Evolutionary conservation across 2,329 filamentous ascomycete species (phyloP).

Genomic region (Whalleya microplaca): DNA sequence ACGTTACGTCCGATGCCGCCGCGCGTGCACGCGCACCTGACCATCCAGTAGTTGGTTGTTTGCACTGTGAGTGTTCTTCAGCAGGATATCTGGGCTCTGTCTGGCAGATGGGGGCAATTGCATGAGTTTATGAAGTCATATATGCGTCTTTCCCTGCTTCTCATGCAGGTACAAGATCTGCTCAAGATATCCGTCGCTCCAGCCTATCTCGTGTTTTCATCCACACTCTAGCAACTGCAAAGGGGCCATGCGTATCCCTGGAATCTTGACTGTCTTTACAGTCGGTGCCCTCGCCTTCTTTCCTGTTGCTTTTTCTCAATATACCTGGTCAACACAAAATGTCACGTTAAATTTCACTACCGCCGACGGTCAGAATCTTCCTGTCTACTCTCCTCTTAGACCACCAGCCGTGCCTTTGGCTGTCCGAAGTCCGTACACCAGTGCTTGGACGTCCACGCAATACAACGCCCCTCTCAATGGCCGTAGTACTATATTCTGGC

Average conservation of each 20-base stretch:
- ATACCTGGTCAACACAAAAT: slow-evolving; percentile 6
- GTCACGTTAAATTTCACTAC: slow-evolving; percentile 9
- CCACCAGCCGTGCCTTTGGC: slow-evolving; percentile 60
- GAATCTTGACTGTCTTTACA: slow-evolving; percentile 1
- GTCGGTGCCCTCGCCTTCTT: slow-evolving; percentile 6
- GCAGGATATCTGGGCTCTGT: too few species aligned
- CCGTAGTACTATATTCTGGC: slow-evolving; percentile 80
- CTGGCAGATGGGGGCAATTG: background rate
- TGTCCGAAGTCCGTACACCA: slow-evolving; percentile 62
- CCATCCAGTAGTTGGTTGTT: background rate
- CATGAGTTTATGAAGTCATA: slow-evolving; percentile 15
- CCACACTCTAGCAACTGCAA: background rate
- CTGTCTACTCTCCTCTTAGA: slow-evolving; percentile 51
- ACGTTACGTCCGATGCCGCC: background rate
- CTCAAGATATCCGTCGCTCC: slow-evolving; percentile 1
- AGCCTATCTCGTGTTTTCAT: background rate
- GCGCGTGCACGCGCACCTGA: background rate
- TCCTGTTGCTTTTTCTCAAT: slow-evolving; percentile 2
- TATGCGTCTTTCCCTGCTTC: slow-evolving; percentile 18
- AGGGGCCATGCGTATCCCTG: slow-evolving; percentile 8
- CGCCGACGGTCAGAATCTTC: background rate
- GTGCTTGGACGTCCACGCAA: slow-evolving; percentile 64
- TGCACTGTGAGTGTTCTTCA: background rate
- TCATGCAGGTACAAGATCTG: slow-evolving; percentile 9
- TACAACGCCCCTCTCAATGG: slow-evolving; percentile 73